Conservation (phyloP, 352 stramenopile genomes). For the Detonula confervacea region DNA sequence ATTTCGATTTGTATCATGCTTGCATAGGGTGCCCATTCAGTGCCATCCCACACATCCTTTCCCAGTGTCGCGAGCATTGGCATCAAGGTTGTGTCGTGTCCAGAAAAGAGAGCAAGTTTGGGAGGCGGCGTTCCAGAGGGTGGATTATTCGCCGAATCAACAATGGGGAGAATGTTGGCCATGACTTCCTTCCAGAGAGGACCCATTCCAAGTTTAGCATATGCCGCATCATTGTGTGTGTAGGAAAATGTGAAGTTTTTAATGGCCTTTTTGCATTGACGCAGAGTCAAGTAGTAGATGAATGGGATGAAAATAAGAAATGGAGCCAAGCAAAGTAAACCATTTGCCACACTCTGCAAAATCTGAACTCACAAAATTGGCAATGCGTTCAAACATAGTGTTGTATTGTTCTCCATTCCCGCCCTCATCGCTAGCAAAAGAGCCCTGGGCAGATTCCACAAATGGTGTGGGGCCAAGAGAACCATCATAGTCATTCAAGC, state of each 20-base stretch:
- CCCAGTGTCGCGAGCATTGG: conserved; percentile 69
- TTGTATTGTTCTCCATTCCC: conserved; percentile 19
- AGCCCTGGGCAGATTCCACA: conserved; percentile 6
- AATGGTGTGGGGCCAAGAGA: conserved; percentile 30
- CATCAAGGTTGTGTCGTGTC: conserved; percentile 81
- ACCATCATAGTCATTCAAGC: conserved; percentile 71
- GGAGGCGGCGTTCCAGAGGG: conserved; percentile 17
- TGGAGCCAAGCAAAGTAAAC: neutral
- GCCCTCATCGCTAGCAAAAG: conserved; percentile 8
- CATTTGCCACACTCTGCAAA: neutral
- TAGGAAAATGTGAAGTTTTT: conserved; percentile 48
- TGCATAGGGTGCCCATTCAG: conserved; percentile 74
- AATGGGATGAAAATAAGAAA: neutral
- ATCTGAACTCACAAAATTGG: conserved; percentile 36
- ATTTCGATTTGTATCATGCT: conserved; percentile 78
- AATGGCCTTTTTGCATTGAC: conserved; percentile 22
- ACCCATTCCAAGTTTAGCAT: conserved; percentile 71
- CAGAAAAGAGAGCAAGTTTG: conserved; percentile 76
- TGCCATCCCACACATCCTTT: conserved; percentile 57
- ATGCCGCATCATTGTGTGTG: conserved; percentile 63
- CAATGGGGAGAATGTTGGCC: conserved; percentile 62
- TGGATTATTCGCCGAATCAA: conserved; percentile 30
- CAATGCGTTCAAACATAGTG: conserved; percentile 40
- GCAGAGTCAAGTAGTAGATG: neutral
- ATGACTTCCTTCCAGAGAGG: conserved; percentile 81